Evolutionary conservation across 1,284 basidiomycete species (phyloP), one percentile per base, ranked within the genome.

Genomic region (Cystobasidium pallidum): DNA sequence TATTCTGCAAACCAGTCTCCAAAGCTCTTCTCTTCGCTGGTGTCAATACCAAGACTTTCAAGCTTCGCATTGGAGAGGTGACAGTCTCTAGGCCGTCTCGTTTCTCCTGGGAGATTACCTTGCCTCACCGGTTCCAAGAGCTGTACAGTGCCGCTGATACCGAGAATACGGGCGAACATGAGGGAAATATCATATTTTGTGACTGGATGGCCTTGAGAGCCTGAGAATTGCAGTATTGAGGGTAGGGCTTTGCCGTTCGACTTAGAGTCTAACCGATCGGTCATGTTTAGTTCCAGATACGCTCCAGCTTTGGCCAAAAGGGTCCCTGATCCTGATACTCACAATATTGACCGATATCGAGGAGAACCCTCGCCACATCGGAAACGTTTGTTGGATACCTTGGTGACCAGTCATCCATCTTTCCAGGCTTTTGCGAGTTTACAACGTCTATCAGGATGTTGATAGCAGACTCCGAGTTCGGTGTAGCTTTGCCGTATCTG

Each of bases 151-250:
- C 74, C 41, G 7, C 87, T 83, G 7, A 90, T 80, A 7, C 84
- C 83, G 21, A 91, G 68, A 51, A 91, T 84, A 74, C 84, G 84
- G 10, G 88, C 86, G 76, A 91, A 90, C 54, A 89, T 82, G 32
- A 89, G 83, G 79, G 89, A 90, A 73, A 93, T 92, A 76, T 89
- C 88, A 80, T 91, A 92, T 81, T 93, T 93, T 2, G 91, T 92
- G 80, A 88, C 88, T 7, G 88, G 86, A 78, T 91, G 88, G 11
- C 84, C 83, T 65, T 78, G 75, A 0, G 85, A 86, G 43, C 62
- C 62, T 13, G 90, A 89, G 79, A 89, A 92, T 79, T 92, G 91
- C 10, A 92, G 70, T 70, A 92, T 87, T 0, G 84, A 83, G 0
- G 89, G 89, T 36, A 90, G 80, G 0, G 80, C 72, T 39, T 79